A percentile compares a stretch with the other conserved stretches of the same genome.
phyloP scores from a whole-genome alignment of 192 early-diverging fungal species.

The Coemansia sp. region DNA sequence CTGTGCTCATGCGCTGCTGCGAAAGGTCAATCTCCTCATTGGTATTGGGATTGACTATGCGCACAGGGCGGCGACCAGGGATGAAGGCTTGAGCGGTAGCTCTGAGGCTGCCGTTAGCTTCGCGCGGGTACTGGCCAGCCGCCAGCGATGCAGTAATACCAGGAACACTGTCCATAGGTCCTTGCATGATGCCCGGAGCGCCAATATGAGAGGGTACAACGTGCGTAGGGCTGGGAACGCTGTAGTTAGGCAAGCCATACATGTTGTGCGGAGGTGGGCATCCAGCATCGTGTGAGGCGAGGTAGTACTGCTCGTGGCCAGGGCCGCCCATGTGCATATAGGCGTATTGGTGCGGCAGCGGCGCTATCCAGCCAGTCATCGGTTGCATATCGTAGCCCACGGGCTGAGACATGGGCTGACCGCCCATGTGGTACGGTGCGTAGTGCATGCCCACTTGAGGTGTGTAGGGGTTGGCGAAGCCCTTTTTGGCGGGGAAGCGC shows the following conservation, averaged over 20 bases:
- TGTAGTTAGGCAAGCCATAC: conserved; percentile 33
- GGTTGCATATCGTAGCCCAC: conserved; percentile 48
- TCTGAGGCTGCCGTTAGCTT: conserved; percentile 16
- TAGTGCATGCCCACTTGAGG: conserved; percentile 40
- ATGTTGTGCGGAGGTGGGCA: conserved; percentile 42
- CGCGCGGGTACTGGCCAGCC: conserved; percentile 29
- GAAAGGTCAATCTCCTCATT: conserved; percentile 68
- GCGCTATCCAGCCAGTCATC: conserved; percentile 46
- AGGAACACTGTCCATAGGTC: conserved; percentile 34
- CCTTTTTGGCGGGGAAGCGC: conserved; percentile 40
- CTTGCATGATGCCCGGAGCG: conserved; percentile 27
- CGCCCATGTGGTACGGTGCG: conserved; percentile 38
- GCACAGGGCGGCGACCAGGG: conserved; percentile 57
- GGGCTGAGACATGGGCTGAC: conserved; percentile 44
- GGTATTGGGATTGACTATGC: conserved; percentile 76
- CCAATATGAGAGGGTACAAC: conserved; percentile 30
- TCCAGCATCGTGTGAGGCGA: conserved; percentile 23
- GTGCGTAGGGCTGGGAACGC: conserved; percentile 34
- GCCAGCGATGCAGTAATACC: conserved; percentile 42
- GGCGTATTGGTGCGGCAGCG: conserved; percentile 43
- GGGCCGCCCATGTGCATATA: conserved; percentile 46
- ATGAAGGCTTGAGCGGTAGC: conserved; percentile 45
- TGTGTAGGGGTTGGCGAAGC: conserved; percentile 30
- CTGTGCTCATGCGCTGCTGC: conserved; percentile 40
- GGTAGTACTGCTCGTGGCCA: conserved; percentile 51